Evolutionary conservation across 495 filamentous ascomycete genomes (phyloP), one percentile per base, ranked within the genome.

Genomic region (Xanthoparmelia taractica): DNA sequence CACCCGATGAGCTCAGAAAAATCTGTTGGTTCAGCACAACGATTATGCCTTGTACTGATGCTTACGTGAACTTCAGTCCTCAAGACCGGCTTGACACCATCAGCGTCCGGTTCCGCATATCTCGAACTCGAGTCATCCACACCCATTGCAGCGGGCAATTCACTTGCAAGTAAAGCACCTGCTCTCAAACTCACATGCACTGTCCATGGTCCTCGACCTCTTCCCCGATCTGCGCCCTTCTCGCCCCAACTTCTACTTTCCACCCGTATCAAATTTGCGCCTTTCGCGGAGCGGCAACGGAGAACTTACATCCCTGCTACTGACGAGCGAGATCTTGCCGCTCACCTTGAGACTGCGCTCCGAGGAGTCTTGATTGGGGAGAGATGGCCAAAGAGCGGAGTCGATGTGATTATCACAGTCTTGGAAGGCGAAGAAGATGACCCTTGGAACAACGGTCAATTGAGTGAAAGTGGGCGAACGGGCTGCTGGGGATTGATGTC

Each of bases 301-400:
- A 84, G 89, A 66, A 90, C 92, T 37, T 96, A 96, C 72, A 80
- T 96, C 41, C 88, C 92, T 36, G 93, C 97, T 71, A 76, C 85
- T 11, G 85, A 80, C 63, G 94, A 97, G 77, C 82, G 92, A 25
- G 94, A 98, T 73, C 85, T 98, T 2, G 88, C 87, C 18, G 88
- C 90, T 1, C 95, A 97, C 71, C 76, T 98, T 13, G 92, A 97
- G 73, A 90, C 90, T 11, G 94, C 95, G 57, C 79, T 98, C 33
- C 79, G 89, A 34, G 92, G 95, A 5, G 87, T 90, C 4, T 87
- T 97, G 56, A 92, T 97, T 66, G 91, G 90, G 17, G 90, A 94
- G 68, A 80, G 92, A 38, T 98, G 94, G 91, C 94, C 94, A 23
- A 98, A 98, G 80, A 96, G 90, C 71, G 92, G 91, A 23, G 84